phyloP scores from a whole-genome alignment of 1,139 yeast species.

The Meyerozyma sp. region DNA sequence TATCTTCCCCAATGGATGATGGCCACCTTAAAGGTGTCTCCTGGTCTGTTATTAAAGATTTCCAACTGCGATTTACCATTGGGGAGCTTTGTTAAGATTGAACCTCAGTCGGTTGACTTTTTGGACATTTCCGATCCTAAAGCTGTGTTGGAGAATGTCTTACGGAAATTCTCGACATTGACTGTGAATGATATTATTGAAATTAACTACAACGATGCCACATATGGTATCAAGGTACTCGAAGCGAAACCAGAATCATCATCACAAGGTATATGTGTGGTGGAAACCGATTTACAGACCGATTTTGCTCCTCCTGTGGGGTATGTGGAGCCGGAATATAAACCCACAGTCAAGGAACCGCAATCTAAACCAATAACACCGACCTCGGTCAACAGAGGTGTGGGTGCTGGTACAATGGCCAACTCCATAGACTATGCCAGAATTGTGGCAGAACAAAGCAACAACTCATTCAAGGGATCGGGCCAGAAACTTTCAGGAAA shows the following conservation, averaged over 20 bases:
- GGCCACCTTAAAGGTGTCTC: constrained; percentile 63
- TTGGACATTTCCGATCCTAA: constrained; percentile 93
- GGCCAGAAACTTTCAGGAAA: constrained; percentile 77
- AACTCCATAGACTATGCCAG: constrained; percentile 64
- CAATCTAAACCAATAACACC: constrained; percentile 30
- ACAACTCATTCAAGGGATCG: constrained; percentile 46
- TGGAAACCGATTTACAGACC: constrained; percentile 94
- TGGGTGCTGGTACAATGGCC: constrained; percentile 76
- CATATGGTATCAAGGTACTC: constrained; percentile 75
- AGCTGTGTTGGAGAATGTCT: constrained; percentile 90
- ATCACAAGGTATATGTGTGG: constrained; percentile 75
- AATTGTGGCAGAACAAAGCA: constrained; percentile 40
- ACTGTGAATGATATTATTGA: constrained; percentile 84
- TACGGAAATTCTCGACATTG: constrained; percentile 83
- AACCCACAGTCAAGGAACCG: constrained; percentile 32
- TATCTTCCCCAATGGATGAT: constrained; percentile 98
- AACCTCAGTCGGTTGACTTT: constrained; percentile 92
- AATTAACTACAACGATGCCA: constrained; percentile 73
- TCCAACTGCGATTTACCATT: constrained; percentile 75
- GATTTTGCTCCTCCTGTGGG: constrained; percentile 99
- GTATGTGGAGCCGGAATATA: constrained; percentile 82
- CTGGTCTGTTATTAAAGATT: constrained; percentile 77
- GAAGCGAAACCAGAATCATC: constrained; percentile 80
- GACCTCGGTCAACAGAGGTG: constrained; percentile 31
- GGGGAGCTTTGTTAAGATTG: constrained; percentile 86